Evolutionary conservation across 2,329 filamentous ascomycete genomes (phyloP).

Genomic region (Colletotrichum plurivorum): DNA sequence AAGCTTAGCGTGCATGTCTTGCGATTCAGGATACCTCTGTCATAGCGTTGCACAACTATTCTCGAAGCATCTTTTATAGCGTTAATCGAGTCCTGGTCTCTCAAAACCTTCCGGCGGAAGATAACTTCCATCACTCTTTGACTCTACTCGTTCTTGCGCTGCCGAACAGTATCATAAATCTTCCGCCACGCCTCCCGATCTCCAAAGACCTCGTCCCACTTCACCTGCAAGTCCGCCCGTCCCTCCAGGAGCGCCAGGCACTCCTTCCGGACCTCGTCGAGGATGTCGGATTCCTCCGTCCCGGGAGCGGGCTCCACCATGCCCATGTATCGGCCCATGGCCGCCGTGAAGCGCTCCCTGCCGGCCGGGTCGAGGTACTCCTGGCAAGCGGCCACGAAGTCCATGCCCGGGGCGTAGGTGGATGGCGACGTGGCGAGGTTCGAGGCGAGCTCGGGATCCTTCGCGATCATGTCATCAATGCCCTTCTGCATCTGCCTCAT

Average conservation of each 20-base stretch:
- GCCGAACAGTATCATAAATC: neutral
- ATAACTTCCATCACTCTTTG: no score
- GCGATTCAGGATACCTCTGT: neutral
- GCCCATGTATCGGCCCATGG: conserved; percentile 5
- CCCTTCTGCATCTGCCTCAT: neutral
- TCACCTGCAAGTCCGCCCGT: neutral
- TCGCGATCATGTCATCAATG: neutral
- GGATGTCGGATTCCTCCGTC: neutral
- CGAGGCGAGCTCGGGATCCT: neutral
- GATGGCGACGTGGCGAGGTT: neutral
- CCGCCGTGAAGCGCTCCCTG: neutral
- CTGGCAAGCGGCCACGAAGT: neutral
- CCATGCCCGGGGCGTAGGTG: neutral
- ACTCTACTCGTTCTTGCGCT: neutral
- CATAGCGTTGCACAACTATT: neutral
- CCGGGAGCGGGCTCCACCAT: neutral
- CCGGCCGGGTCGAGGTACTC: conserved; percentile 1
- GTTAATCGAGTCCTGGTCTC: neutral
- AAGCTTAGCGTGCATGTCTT: neutral
- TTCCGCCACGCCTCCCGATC: neutral
- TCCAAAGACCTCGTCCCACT: conserved; percentile 8
- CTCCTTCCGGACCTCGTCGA: conserved; percentile 3
- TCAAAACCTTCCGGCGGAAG: no score
- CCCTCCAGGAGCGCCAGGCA: conserved; percentile 3
- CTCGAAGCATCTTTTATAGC: neutral